These are phyloP conservation scores for Conticribra weissflogii DNA, from an alignment of 108 stramenopile genomes.

Conservation along the genomic window DNA sequence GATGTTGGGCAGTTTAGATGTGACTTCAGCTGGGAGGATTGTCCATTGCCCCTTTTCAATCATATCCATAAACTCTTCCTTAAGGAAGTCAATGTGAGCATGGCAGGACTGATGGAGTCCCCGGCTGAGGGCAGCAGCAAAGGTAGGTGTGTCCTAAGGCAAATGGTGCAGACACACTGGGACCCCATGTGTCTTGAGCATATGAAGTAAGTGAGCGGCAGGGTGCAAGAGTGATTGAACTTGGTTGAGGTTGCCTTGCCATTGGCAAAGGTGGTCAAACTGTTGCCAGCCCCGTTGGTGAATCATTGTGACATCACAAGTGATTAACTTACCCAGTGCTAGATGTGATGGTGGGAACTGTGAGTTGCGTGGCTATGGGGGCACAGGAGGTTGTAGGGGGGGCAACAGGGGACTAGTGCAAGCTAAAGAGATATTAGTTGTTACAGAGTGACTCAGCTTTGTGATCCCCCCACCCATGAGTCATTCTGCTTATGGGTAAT, in stretches of 20 bases:
- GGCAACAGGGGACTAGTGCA: not conserved
- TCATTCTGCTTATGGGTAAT: not conserved
- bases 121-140: constrained; percentile 9
- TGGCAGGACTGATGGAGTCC: constrained; percentile 34
- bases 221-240: not conserved
- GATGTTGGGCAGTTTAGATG: not conserved
- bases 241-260: not conserved
- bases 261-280: not conserved
- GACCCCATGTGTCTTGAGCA: not conserved
- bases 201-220: not conserved
- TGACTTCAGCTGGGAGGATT: not conserved
- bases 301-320: not conserved
- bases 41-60: constrained; percentile 15
- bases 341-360: not conserved
- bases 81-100: constrained; percentile 6
- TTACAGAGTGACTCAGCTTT: not conserved
- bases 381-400: not conserved
- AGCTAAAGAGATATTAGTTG: too few species aligned
- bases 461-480: not conserved
- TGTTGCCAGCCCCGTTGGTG: not conserved
- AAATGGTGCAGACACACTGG: not conserved
- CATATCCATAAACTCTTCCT: constrained; percentile 2
- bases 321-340: not conserved
- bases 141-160: constrained; percentile 16
- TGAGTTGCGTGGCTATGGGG: not conserved